A percentile compares a stretch with the other conserved stretches of the same genome.
These are phyloP conservation scores for Nitzschia inconspicua DNA, from an alignment of 108 stramenopile genomes.

Conservation along the genomic window DNA sequence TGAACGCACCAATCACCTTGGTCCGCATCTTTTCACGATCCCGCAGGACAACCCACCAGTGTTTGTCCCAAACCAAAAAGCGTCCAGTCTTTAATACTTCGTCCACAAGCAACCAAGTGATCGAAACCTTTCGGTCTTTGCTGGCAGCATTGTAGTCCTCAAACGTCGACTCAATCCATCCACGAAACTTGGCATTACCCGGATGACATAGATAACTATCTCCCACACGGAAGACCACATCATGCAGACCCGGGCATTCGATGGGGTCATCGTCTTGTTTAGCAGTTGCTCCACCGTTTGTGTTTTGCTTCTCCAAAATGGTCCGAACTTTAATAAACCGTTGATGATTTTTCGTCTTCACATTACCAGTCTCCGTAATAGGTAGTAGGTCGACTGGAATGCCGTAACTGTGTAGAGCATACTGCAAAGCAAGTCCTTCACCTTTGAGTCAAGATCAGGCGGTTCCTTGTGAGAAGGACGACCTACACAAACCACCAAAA, in stretches of 20 bases:
- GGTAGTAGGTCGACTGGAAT: slow-evolving; percentile 21
- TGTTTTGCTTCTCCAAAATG: neutral
- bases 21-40: neutral
- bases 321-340: slow-evolving; percentile 18
- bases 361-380: slow-evolving; percentile 4
- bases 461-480: neutral
- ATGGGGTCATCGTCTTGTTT: neutral
- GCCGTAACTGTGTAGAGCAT: slow-evolving; percentile 15
- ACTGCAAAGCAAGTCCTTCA: slow-evolving; percentile 7
- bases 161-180: slow-evolving; percentile 3
- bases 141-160: neutral
- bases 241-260: slow-evolving; percentile 7
- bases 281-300: neutral
- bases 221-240: slow-evolving; percentile 4
- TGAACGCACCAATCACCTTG: slow-evolving; percentile 1
- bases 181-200: slow-evolving; percentile 7
- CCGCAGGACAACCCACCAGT: neutral
- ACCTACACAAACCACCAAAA: neutral
- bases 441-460: neutral
- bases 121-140: neutral
- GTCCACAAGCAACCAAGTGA: neutral
- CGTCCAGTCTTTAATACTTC: slow-evolving; percentile 1
- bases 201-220: slow-evolving; percentile 4
- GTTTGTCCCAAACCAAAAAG: slow-evolving; percentile 3
- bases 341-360: slow-evolving; percentile 17